These are phyloP conservation scores for Tricharina praecox DNA, from an alignment of 495 filamentous ascomycete species.

Conservation along the genomic window DNA sequence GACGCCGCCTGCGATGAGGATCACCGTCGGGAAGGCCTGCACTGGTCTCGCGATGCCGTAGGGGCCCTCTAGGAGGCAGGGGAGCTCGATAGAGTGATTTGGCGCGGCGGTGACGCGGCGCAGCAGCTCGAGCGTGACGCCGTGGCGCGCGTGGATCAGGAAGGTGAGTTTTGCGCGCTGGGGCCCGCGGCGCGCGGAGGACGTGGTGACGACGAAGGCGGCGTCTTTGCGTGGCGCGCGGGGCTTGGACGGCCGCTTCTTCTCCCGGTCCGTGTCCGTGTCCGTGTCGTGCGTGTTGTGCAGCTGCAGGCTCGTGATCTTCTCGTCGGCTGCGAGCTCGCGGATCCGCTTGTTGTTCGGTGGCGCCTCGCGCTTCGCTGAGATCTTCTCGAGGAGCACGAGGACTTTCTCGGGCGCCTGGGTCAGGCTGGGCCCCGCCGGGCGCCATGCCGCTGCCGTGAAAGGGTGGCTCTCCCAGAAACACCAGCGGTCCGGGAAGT, in stretches of 20 bases:
- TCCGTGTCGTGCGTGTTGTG: not conserved
- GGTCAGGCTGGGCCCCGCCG: constrained; percentile 10
- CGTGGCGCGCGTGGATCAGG: constrained; percentile 20
- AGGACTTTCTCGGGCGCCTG: constrained; percentile 1
- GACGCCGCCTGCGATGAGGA: constrained; percentile 44
- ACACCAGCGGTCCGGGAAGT: constrained; percentile 32
- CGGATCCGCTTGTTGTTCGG: not conserved
- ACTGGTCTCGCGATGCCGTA: constrained; percentile 38
- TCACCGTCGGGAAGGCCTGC: constrained; percentile 34
- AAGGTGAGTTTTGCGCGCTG: constrained; percentile 24
- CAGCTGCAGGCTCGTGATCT: not conserved
- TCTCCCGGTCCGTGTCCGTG: not conserved
- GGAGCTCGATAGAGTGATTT: constrained; percentile 8
- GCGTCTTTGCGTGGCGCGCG: not conserved
- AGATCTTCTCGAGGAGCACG: not conserved
- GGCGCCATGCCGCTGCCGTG: constrained; percentile 35
- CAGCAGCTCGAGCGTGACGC: constrained; percentile 18
- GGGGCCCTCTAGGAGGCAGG: constrained; percentile 39
- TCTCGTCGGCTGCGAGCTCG: not conserved
- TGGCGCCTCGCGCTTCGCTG: not conserved
- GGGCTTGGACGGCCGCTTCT: constrained; percentile 1
- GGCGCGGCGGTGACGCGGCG: not conserved
- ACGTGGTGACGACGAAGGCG: constrained; percentile 3
- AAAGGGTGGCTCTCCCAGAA: constrained; percentile 48
- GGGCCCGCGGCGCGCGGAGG: constrained; percentile 4